Evolutionary conservation across 768 basidiomycete species (phyloP), one percentile per base, ranked within the genome.

Genomic region (Kwoniella mangroviensis): DNA sequence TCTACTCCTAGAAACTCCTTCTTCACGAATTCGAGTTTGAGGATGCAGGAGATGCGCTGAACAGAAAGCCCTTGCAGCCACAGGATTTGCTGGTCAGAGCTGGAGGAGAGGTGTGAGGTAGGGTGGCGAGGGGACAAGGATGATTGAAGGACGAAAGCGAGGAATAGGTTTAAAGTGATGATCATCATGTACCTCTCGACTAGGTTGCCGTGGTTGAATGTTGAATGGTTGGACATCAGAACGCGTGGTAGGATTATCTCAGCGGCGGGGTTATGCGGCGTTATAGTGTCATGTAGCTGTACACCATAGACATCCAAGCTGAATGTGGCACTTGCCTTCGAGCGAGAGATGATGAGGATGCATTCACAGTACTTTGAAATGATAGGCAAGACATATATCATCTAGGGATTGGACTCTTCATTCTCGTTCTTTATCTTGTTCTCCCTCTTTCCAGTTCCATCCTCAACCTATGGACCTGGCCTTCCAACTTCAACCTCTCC

Each of bases 171-270:
- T n/a, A n/a, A n/a, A n/a, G n/a, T n/a, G n/a, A n/a, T n/a, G n/a
- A n/a, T n/a, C n/a, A n/a, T n/a, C n/a, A n/a, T n/a, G n/a, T n/a
- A n/a, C n/a, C n/a, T n/a, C n/a, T n/a, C n/a, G n/a, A n/a, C n/a
- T n/a, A n/a, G n/a, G n/a, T n/a, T n/a, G n/a, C n/a, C n/a, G n/a
- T n/a, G n/a, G n/a, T n/a, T n/a, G n/a, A n/a, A n/a, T n/a, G n/a
- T n/a, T n/a, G n/a, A n/a, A n/a, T n/a, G n/a, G n/a, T n/a, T n/a
- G n/a, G n/a, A n/a, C n/a, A n/a, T 63, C 52, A 28, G n/a, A 63
- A 65, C 64, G 64, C 64, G 64, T 65, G 64, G 64, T 65, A 17
- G 22, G 45, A 49, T 49, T 12, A 63, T 9, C 26, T 24, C 63
- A 54, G 10, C 17, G 21, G 22, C 67, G 67, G 67, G 22, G 59